Percentiles rank a stretch among this genome's conserved stretches.
These are phyloP conservation scores for Sutorius australiensis DNA, from an alignment of 768 basidiomycete genomes.

Conservation along the genomic window DNA sequence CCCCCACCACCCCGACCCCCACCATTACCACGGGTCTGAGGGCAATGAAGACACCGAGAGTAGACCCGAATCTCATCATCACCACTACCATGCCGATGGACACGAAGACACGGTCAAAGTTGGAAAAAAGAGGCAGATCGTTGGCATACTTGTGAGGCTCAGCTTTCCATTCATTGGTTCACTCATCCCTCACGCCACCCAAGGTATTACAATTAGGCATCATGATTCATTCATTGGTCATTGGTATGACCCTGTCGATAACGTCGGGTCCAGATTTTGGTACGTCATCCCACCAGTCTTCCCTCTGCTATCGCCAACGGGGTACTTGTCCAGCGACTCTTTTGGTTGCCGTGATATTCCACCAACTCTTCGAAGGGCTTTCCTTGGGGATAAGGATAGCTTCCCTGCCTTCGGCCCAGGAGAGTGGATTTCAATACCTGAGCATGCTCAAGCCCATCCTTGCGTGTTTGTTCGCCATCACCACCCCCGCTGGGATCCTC, in stretches of 20 bases:
- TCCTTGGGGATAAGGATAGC: constrained; percentile 81
- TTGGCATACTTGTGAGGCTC: constrained; percentile 61
- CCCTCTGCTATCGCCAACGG: background rate
- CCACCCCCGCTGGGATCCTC: constrained; percentile 67
- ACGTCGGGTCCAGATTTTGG: constrained; percentile 68
- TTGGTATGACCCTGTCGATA: constrained; percentile 73
- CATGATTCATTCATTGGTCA: constrained; percentile 80
- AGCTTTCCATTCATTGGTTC: background rate
- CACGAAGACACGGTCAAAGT: constrained; percentile 31
- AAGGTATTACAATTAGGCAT: constrained; percentile 81
- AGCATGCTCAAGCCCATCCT: constrained; percentile 49
- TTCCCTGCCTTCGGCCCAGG: constrained; percentile 46
- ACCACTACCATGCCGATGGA: background rate
- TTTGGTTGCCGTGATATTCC: constrained; percentile 71
- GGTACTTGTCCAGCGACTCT: constrained; percentile 50
- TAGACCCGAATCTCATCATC: background rate
- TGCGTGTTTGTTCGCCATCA: constrained; percentile 64
- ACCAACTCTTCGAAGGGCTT: constrained; percentile 81
- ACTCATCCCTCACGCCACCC: background rate
- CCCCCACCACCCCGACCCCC: background rate
- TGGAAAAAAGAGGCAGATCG: constrained; percentile 60
- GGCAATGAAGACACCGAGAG: background rate
- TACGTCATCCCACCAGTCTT: constrained; percentile 35
- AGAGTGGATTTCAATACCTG: constrained; percentile 18
- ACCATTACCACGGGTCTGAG: constrained; percentile 12